Percentiles rank a stretch among this genome's conserved stretches.
Evolutionary conservation across 2,329 filamentous ascomycete genomes (phyloP).

Genomic region (Rhinocladiella similis): DNA sequence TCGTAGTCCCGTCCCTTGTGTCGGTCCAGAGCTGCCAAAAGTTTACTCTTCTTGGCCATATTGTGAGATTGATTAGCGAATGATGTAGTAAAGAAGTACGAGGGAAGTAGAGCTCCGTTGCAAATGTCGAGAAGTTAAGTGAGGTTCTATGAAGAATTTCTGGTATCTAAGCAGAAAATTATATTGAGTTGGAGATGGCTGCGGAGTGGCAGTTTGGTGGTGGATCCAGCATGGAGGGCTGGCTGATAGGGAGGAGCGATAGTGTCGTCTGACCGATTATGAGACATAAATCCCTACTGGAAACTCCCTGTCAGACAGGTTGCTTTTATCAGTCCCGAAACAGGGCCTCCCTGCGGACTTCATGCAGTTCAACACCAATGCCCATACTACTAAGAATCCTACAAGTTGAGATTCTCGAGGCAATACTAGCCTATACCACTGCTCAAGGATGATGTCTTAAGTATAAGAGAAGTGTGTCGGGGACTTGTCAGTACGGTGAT

Average conservation of each 20-base stretch:
- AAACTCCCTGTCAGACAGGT: not conserved
- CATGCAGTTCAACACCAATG: too few species aligned
- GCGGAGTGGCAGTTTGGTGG: not conserved
- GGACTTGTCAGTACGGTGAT: too few species aligned
- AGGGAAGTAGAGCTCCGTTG: not conserved
- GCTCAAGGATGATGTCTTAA: too few species aligned
- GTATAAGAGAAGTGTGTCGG: too few species aligned
- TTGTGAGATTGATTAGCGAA: not conserved
- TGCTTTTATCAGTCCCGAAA: not conserved
- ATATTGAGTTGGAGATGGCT: conserved; percentile 1
- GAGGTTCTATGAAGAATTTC: not conserved
- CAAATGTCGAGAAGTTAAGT: not conserved
- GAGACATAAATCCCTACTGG: too few species aligned
- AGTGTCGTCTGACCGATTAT: too few species aligned
- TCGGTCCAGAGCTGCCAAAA: conserved; percentile 59
- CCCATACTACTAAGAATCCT: too few species aligned
- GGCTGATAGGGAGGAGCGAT: too few species aligned
- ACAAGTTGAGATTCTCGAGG: too few species aligned
- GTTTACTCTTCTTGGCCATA: conserved; percentile 58
- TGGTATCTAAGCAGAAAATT: not conserved
- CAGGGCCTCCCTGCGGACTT: too few species aligned
- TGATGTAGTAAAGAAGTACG: not conserved
- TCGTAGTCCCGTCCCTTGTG: conserved; percentile 67
- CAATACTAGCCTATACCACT: too few species aligned
- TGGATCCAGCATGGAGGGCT: not conserved